Evolutionary conservation across 2,329 filamentous ascomycete species (phyloP).

Genomic region (Pseudogymnoascus sp.): DNA sequence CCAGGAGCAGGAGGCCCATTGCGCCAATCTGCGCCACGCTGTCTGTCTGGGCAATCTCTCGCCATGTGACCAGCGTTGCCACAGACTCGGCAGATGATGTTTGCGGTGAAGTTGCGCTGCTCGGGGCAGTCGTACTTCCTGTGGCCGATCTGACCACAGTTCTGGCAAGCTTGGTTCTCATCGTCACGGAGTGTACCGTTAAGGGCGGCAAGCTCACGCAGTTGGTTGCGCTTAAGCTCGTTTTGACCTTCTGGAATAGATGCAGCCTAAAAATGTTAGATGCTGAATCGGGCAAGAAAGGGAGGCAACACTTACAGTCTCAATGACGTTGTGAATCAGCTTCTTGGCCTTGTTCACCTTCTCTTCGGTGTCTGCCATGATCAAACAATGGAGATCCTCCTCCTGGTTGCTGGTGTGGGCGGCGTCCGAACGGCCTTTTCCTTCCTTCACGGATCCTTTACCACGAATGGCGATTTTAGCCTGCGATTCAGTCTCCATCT

Average conservation of each 20-base stretch:
- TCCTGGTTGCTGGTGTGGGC: conserved; percentile 99
- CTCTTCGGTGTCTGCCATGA: conserved; percentile 99
- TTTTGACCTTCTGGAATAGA: conserved; percentile 98
- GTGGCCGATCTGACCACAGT: conserved; percentile 97
- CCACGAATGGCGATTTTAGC: conserved; percentile 99
- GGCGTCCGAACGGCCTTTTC: conserved; percentile 96
- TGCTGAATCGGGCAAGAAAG: not conserved
- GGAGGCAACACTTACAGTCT: conserved; percentile 62
- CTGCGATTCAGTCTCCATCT: conserved; percentile 95
- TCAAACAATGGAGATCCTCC: conserved; percentile 96
- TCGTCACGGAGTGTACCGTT: conserved; percentile 99
- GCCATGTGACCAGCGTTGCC: conserved; percentile 98
- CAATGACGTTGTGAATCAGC: conserved; percentile 95
- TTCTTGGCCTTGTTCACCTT: conserved; percentile 99
- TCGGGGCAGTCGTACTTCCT: conserved; percentile 98
- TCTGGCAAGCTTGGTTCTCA: conserved; percentile 98
- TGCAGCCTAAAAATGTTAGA: conserved; percentile 60
- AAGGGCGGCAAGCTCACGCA: conserved; percentile 91
- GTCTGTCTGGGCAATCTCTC: conserved; percentile 90
- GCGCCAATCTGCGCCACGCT: conserved; percentile 82
- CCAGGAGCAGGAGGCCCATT: conserved; percentile 52
- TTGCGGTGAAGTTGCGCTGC: conserved; percentile 96
- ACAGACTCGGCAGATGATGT: conserved; percentile 97
- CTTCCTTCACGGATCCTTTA: conserved; percentile 99
- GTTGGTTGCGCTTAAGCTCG: conserved; percentile 96